These are phyloP conservation scores for Fusarium stilboides DNA, from an alignment of 2,329 filamentous ascomycete genomes.

Conservation along the genomic window DNA sequence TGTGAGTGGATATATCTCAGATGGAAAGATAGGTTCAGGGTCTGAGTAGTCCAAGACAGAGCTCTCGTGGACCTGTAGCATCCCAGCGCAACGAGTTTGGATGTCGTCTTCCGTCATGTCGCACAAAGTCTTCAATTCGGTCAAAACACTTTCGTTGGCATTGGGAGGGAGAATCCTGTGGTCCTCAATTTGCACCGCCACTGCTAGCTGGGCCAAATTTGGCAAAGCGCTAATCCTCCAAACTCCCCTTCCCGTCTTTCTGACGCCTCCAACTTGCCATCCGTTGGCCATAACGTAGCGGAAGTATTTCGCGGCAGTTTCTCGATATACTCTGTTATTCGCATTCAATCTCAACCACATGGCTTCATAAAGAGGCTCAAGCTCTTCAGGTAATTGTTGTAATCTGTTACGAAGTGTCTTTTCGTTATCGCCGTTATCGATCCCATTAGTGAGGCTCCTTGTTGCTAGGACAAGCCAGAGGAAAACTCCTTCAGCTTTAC, in stretches of 20 bases:
- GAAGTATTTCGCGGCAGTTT: not conserved
- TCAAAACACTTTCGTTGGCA: fast-evolving
- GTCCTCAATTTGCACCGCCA: fast-evolving
- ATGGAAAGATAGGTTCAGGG: fast-evolving
- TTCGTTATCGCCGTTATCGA: fast-evolving
- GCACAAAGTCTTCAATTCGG: fast-evolving
- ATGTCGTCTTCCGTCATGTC: fast-evolving
- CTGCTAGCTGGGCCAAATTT: not conserved
- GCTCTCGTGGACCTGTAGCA: not conserved
- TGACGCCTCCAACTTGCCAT: fast-evolving
- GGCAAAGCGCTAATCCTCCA: fast-evolving
- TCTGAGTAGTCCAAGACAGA: fast-evolving
- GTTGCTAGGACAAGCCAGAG: not conserved
- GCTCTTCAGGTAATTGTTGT: fast-evolving
- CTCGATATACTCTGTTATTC: fast-evolving
- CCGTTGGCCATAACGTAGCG: fast-evolving
- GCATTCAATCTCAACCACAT: conserved; percentile 5
- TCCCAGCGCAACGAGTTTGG: not conserved
- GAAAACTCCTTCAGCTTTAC: not conserved
- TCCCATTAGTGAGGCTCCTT: fast-evolving
- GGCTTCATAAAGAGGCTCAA: not conserved
- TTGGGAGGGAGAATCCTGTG: fast-evolving
- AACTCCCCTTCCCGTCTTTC: not conserved
- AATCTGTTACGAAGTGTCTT: fast-evolving
- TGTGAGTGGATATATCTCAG: fast-evolving